Evolutionary conservation across 2,329 filamentous ascomycete genomes (phyloP).

Genomic region (Kalaharituber pfeilii): DNA sequence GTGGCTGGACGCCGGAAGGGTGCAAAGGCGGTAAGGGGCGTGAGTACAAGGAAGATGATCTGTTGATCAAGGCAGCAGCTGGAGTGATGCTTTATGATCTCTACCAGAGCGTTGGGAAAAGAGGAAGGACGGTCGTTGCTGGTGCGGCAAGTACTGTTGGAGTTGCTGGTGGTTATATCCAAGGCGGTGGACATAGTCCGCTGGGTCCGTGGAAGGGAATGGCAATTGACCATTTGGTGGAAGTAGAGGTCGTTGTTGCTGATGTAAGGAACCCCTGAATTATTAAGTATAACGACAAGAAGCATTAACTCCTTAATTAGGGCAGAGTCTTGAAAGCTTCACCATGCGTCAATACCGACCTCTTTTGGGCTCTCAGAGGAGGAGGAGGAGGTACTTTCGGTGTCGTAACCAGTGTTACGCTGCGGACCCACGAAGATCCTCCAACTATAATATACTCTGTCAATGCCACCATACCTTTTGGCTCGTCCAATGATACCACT

Average conservation of each 20-base stretch:
- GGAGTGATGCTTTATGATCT: slow-evolving; percentile 27
- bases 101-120: slow-evolving; percentile 23
- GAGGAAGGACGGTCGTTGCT: slow-evolving; percentile 27
- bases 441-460: slow-evolving; percentile 26
- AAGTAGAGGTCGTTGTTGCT: slow-evolving; percentile 26
- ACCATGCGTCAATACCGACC: slow-evolving; percentile 28
- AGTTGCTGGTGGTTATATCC: slow-evolving; percentile 24
- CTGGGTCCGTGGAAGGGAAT: slow-evolving; percentile 25
- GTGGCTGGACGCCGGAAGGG: slow-evolving; percentile 5
- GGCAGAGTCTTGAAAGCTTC: slow-evolving; percentile 25
- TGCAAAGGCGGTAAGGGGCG: neutral
- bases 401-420: slow-evolving; percentile 30
- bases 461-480: slow-evolving; percentile 22
- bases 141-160: slow-evolving; percentile 25
- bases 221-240: slow-evolving; percentile 28
- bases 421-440: slow-evolving; percentile 29
- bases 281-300: neutral
- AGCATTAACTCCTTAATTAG: slow-evolving; percentile 5
- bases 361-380: slow-evolving; percentile 36
- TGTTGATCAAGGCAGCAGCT: slow-evolving; percentile 27
- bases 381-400: slow-evolving; percentile 37
- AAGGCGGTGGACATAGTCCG: slow-evolving; percentile 26
- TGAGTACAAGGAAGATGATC: slow-evolving; percentile 1
- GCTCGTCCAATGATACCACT: slow-evolving; percentile 23
- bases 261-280: slow-evolving; percentile 20